Percentiles rank a stretch among this genome's conserved stretches.
phyloP scores from a whole-genome alignment of 2,329 filamentous ascomycete genomes.

The Botrytis sinoallii region DNA sequence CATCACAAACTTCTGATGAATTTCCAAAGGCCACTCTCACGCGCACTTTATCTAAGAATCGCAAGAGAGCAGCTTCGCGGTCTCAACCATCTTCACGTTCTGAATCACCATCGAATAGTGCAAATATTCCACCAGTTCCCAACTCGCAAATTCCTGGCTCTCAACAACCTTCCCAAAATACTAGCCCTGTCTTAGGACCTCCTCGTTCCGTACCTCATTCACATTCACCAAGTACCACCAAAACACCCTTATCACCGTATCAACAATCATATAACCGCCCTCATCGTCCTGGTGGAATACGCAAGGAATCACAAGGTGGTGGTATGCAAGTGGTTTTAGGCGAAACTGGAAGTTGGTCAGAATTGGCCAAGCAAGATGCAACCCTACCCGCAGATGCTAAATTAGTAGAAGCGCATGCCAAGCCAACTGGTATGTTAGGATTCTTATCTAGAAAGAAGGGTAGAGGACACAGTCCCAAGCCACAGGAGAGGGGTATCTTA shows the following conservation, averaged over 20 bases:
- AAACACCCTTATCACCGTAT: slow-evolving; percentile 33
- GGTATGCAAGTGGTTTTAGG: slow-evolving; percentile 90
- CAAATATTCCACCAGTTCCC: slow-evolving; percentile 28
- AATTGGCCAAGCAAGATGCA: slow-evolving; percentile 79
- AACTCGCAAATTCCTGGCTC: slow-evolving; percentile 29
- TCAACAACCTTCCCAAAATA: slow-evolving; percentile 18
- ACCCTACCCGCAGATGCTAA: slow-evolving; percentile 68
- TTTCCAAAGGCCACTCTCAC: slow-evolving; percentile 16
- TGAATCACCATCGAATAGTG: slow-evolving; percentile 31
- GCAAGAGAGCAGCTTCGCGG: slow-evolving; percentile 23
- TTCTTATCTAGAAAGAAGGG: slow-evolving; percentile 89
- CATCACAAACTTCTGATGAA: slow-evolving; percentile 18
- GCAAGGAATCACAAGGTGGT: slow-evolving; percentile 46
- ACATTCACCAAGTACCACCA: slow-evolving; percentile 11
- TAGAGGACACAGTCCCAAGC: slow-evolving; percentile 86
- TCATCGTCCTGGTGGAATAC: slow-evolving; percentile 28
- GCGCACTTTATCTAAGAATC: slow-evolving; percentile 7
- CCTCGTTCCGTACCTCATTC: slow-evolving; percentile 16
- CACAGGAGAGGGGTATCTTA: slow-evolving; percentile 86
- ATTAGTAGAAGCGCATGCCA: slow-evolving; percentile 47
- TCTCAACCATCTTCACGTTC: slow-evolving; percentile 33
- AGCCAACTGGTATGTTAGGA: slow-evolving; percentile 80
- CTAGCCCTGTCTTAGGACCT: slow-evolving; percentile 11
- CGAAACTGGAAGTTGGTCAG: slow-evolving; percentile 85
- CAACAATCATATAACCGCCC: slow-evolving; percentile 33